phyloP scores from a whole-genome alignment of 805 yeast species.

The Teunomyces funiuensis region DNA sequence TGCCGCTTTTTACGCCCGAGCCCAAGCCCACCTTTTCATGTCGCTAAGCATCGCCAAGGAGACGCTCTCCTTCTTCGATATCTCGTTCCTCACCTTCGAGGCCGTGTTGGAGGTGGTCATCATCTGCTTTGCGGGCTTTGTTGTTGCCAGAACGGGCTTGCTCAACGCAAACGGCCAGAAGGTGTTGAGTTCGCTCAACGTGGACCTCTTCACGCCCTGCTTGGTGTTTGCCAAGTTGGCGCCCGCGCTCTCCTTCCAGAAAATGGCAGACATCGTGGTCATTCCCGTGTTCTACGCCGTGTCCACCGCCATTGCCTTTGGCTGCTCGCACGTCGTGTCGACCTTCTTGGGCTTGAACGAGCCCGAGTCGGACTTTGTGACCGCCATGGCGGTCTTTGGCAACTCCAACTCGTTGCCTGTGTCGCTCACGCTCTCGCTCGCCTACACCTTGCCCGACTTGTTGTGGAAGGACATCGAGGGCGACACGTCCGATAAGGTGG shows the following conservation, averaged over 20 bases:
- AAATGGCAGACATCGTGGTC: slow-evolving; percentile 74
- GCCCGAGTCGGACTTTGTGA: slow-evolving; percentile 84
- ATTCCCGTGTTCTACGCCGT: slow-evolving; percentile 85
- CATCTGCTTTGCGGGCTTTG: slow-evolving; percentile 81
- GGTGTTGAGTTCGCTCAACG: slow-evolving; percentile 73
- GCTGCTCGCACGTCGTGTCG: slow-evolving; percentile 59
- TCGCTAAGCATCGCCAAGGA: not conserved
- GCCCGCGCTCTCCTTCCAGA: slow-evolving; percentile 65
- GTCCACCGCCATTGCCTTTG: slow-evolving; percentile 73
- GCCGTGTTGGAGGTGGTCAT: slow-evolving; percentile 89
- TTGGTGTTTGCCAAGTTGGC: slow-evolving; percentile 83
- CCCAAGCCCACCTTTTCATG: not conserved
- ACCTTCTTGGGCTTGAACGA: slow-evolving; percentile 56
- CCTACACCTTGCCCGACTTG: slow-evolving; percentile 72
- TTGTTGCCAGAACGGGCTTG: slow-evolving; percentile 74
- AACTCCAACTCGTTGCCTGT: slow-evolving; percentile 95
- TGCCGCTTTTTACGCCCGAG: not conserved
- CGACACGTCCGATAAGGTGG: slow-evolving; percentile 68
- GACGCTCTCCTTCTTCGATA: slow-evolving; percentile 38
- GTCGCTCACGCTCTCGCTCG: slow-evolving; percentile 76
- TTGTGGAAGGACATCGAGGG: slow-evolving; percentile 72
- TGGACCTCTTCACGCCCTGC: slow-evolving; percentile 92
- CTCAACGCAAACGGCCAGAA: slow-evolving; percentile 75
- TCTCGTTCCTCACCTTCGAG: slow-evolving; percentile 75
- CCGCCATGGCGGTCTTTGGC: slow-evolving; percentile 97